Percentiles rank a stretch among this genome's conserved stretches.
Conservation (phyloP, 352 stramenopile genomes). For the Peronospora farinosa region DNA sequence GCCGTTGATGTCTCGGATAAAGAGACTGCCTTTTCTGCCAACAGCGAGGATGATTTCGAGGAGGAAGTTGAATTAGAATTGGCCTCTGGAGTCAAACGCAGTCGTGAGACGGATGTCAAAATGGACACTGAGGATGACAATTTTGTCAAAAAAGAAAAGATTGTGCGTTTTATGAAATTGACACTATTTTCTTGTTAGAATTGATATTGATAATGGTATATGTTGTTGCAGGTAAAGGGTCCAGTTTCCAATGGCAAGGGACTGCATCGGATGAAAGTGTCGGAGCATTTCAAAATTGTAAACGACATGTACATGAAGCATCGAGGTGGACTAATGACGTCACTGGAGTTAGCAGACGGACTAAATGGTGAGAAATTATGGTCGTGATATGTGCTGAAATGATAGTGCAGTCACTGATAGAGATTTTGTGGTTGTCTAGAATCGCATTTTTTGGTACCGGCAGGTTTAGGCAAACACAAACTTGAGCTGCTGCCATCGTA, state of each 20-base stretch:
- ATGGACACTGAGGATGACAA: conserved; percentile 12
- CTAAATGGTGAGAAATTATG: conserved; percentile 50
- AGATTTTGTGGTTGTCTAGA: conserved; percentile 25
- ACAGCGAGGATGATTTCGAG: conserved; percentile 80
- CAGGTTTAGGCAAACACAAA: conserved; percentile 74
- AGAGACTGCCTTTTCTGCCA: conserved; percentile 48
- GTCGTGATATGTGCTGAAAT: background rate
- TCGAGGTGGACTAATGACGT: conserved; percentile 71
- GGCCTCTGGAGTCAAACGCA: conserved; percentile 36
- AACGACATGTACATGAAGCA: conserved; percentile 75
- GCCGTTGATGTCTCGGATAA: conserved; percentile 35
- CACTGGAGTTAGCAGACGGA: conserved; percentile 71
- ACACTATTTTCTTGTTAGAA: background rate
- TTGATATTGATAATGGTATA: background rate
- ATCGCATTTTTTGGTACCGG: conserved; percentile 53
- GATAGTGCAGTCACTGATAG: background rate
- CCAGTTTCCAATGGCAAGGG: conserved; percentile 48
- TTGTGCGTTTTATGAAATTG: conserved; percentile 4
- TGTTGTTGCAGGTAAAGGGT: conserved; percentile 14
- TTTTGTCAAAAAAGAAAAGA: conserved; percentile 55
- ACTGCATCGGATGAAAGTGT: conserved; percentile 68
- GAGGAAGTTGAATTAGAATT: conserved; percentile 61
- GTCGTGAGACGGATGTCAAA: conserved; percentile 27
- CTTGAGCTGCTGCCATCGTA: conserved; percentile 65
- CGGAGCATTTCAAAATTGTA: conserved; percentile 78